A percentile compares a stretch with the other conserved stretches of the same genome.
phyloP scores from a whole-genome alignment of 345 rosid species.

The Nephelium lappaceum region DNA sequence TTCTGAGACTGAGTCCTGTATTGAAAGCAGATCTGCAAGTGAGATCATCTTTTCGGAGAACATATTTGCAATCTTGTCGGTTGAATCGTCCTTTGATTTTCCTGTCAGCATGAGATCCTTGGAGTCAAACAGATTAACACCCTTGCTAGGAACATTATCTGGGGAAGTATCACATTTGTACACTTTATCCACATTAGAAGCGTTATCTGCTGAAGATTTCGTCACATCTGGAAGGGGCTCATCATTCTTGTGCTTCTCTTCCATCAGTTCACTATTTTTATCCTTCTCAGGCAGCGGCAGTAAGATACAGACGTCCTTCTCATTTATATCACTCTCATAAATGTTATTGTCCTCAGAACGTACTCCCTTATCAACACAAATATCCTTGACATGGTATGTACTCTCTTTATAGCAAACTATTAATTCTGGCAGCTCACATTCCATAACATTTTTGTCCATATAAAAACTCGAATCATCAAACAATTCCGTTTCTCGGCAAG shows the following conservation, averaged over 20 bases:
- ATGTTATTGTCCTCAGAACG: slow-evolving; percentile 57
- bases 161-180: slow-evolving; percentile 18
- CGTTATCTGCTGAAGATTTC: slow-evolving; percentile 32
- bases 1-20: slow-evolving; percentile 28
- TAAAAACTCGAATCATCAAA: slow-evolving; percentile 42
- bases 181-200: slow-evolving; percentile 10
- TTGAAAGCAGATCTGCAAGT: slow-evolving; percentile 49
- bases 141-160: slow-evolving; percentile 26
- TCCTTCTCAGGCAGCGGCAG: slow-evolving; percentile 33
- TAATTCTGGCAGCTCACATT: slow-evolving; percentile 62
- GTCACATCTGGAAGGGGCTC: slow-evolving; percentile 14
- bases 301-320: slow-evolving; percentile 23
- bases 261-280: slow-evolving; percentile 8
- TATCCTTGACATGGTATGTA: slow-evolving; percentile 66
- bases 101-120: slow-evolving; percentile 19
- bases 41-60: slow-evolving; percentile 31
- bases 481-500: slow-evolving; percentile 28
- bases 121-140: slow-evolving; percentile 1
- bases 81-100: slow-evolving; percentile 23
- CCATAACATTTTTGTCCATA: slow-evolving; percentile 60
- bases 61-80: slow-evolving; percentile 21
- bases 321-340: slow-evolving; percentile 40
- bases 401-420: slow-evolving; percentile 69
- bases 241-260: slow-evolving; percentile 20
- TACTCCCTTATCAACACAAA: slow-evolving; percentile 74